A percentile compares a stretch with the other conserved stretches of the same genome.
Evolutionary conservation across 768 basidiomycete species (phyloP).

Genomic region (Saitozyma sp.): DNA sequence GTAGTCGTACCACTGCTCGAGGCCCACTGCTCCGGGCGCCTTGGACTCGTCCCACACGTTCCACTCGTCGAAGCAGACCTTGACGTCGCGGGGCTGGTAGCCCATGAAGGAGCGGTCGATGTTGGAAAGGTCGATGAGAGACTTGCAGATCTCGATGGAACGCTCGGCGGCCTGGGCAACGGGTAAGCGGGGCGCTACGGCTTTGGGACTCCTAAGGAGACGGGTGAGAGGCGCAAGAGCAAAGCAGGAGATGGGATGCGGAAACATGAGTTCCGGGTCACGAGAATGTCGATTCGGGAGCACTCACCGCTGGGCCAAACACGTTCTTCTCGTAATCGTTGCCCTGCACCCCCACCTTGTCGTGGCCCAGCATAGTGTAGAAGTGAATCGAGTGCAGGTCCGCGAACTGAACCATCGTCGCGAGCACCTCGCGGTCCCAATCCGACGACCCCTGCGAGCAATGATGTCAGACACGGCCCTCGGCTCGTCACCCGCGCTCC

Average conservation of each 20-base stretch:
- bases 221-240: too few species aligned
- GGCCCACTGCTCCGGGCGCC: constrained; percentile 59
- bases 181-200: not conserved
- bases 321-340: constrained; percentile 58
- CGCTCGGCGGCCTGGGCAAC: constrained; percentile 37
- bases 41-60: constrained; percentile 49
- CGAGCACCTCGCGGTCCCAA: constrained; percentile 54
- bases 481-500: too few species aligned
- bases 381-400: constrained; percentile 59
- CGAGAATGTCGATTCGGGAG: not conserved
- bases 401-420: constrained; percentile 49
- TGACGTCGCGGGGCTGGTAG: constrained; percentile 19
- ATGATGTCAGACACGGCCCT: not conserved
- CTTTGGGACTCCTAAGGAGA: not conserved
- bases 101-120: constrained; percentile 47
- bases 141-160: constrained; percentile 8
- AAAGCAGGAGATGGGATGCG: too few species aligned
- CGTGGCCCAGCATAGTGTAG: constrained; percentile 49
- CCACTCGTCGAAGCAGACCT: constrained; percentile 56
- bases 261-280: too few species aligned
- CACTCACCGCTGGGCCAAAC: constrained; percentile 58
- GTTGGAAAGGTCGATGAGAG: constrained; percentile 54
- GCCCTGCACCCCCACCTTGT: constrained; percentile 32
- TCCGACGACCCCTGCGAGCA: constrained; percentile 22
- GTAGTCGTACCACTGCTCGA: constrained; percentile 61